Base-by-base conservation (phyloP, 2,329 filamentous ascomycete species). In the Ophiognomonia clavigignenti-juglandacearum region DNA sequence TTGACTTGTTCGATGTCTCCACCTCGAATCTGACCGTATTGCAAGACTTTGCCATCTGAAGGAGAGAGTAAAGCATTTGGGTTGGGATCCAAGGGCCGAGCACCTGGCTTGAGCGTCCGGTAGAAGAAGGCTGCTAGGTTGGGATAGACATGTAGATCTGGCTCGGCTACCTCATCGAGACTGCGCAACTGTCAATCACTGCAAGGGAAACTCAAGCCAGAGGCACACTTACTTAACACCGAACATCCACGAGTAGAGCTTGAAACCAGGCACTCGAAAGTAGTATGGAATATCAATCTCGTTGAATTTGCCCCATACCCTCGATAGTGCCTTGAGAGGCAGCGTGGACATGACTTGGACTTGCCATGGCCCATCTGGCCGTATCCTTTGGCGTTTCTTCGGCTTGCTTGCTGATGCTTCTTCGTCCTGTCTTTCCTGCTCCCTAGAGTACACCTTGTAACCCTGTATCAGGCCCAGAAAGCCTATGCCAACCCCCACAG, bases 1-100 rank as follows among this genome's bases (percentile, higher is more conserved):
- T 98, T 98, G 54, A 98, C 92, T 69, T 98, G 93, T 65, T 98
- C 93, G 36, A 98, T 95, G 61, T 96, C 89, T 39, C 92, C 91
- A 59, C 91, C 83, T 59, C 95, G 86, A 48, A 98, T 96, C 57
- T 83, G 83, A 10, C 93, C 93, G 57, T 90, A 96, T 59, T 97
- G 92, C 22, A 98, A 78, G 38, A 98, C 78, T 54, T 86, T 86
- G 39, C 93, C 93, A 64, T 98, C 93, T 5, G 93, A 82, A 1
- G 93, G 95, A 1, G 89, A 93, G 7, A 97, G 71, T 5, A 98
- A 70, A 9, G 89, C 86, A 59, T 87, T 85, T 1, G 80, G 78
- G 56, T 92, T 82, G 2, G 88, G 81, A 60, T 97, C 89, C 13
- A 98, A 74, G 1, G 91, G 91, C 22, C 93, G 84, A 11, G 78